Percentiles rank a stretch among this genome's conserved stretches.
Conservation (phyloP, 108 stramenopile species). For the Cylindrotheca fusiformis region DNA sequence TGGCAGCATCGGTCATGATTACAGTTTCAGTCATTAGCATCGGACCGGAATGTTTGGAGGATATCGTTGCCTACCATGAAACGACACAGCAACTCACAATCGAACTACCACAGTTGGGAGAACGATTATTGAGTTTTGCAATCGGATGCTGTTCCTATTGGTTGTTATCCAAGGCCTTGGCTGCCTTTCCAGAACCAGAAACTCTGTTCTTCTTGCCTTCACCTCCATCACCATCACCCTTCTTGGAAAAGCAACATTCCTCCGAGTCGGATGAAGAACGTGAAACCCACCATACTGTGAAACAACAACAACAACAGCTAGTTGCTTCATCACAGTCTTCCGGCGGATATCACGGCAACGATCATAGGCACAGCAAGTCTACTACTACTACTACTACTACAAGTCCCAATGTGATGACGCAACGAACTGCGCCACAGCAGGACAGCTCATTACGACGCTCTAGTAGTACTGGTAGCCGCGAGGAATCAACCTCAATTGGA, state of each 20-base stretch:
- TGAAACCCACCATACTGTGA: slow-evolving; percentile 1
- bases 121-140: slow-evolving; percentile 23
- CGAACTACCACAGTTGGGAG: slow-evolving; percentile 14
- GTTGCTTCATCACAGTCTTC: too few species aligned
- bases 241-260: too few species aligned
- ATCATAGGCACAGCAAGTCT: slow-evolving; percentile 3
- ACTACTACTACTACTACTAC: too few species aligned
- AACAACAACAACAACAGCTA: slow-evolving; percentile 17
- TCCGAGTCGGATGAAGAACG: slow-evolving; percentile 2
- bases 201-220: too few species aligned
- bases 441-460: too few species aligned
- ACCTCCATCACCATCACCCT: not conserved
- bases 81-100: slow-evolving; percentile 18
- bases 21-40: slow-evolving; percentile 49
- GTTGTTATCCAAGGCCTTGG: slow-evolving; percentile 23
- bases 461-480: too few species aligned
- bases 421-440: too few species aligned
- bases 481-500: too few species aligned
- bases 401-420: too few species aligned
- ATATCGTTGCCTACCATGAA: slow-evolving; percentile 10
- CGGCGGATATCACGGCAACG: slow-evolving; percentile 8
- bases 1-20: slow-evolving; percentile 65
- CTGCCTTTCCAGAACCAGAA: slow-evolving; percentile 75
- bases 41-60: slow-evolving; percentile 47
- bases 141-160: slow-evolving; percentile 31